Conservation (phyloP, 73 alveolate species). For the Uronychia setigera region DNA sequence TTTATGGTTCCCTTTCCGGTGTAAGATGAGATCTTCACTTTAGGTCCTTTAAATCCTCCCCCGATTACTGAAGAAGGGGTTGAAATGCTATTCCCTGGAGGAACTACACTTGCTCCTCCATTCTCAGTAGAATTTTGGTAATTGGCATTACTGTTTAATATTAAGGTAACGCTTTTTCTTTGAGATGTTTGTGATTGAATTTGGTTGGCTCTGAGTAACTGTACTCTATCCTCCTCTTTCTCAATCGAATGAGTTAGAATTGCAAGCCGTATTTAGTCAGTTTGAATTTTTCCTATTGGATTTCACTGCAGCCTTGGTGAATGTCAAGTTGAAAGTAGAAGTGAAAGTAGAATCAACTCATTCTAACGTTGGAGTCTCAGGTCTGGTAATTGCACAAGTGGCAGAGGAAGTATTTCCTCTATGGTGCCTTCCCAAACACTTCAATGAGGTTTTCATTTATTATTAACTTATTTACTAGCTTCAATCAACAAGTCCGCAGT, state of each 20-base stretch:
- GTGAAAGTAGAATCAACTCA: not conserved
- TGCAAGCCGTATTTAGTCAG: not conserved
- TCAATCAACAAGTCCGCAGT: no score
- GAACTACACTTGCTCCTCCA: not conserved
- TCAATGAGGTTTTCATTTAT: not conserved
- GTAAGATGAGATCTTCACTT: no score
- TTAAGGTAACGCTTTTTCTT: not conserved
- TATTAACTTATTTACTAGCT: no score
- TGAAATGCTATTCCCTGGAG: not conserved
- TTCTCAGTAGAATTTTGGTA: not conserved
- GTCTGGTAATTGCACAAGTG: not conserved
- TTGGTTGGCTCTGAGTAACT: no score
- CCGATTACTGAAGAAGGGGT: not conserved
- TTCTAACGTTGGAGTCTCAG: not conserved
- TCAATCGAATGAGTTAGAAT: not conserved
- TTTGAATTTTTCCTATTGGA: not conserved
- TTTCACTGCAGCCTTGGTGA: not conserved
- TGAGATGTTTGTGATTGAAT: no score
- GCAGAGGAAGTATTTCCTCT: not conserved
- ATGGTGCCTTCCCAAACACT: not conserved
- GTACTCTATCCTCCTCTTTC: no score
- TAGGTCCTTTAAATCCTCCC: not conserved
- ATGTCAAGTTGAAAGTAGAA: not conserved
- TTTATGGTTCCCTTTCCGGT: no score
- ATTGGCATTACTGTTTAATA: not conserved